Percentiles rank a stretch among this genome's conserved stretches.
Conservation (phyloP, 768 basidiomycete genomes). For the Sporobolomyces pararoseus region DNA sequence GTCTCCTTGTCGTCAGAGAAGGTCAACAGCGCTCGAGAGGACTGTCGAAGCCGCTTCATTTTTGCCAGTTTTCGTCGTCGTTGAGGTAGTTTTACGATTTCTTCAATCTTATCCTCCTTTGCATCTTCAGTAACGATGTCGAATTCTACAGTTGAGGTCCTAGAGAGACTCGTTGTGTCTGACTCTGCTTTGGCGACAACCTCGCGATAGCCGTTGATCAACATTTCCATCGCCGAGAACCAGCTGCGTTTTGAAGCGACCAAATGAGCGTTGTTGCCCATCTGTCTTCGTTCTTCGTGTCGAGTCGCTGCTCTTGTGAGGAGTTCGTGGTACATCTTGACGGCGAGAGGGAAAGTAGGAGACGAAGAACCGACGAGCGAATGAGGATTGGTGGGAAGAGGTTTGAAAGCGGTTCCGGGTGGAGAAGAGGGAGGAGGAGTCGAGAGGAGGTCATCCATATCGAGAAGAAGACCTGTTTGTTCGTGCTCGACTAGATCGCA, state of each 20-base stretch:
- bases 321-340: slow-evolving; percentile 25
- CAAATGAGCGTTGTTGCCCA: slow-evolving; percentile 12
- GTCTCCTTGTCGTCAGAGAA: background rate
- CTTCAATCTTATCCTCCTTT: too few relatives aligned
- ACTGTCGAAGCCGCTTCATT: background rate
- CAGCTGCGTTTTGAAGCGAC: slow-evolving; percentile 29
- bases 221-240: slow-evolving; percentile 39
- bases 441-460: slow-evolving; percentile 32
- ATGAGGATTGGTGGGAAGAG: slow-evolving; percentile 25
- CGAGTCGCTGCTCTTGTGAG: slow-evolving; percentile 7
- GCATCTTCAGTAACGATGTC: slow-evolving; percentile 13
- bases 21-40: background rate
- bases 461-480: slow-evolving; percentile 38
- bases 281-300: slow-evolving; percentile 19
- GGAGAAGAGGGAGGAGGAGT: background rate
- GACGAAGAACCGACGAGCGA: slow-evolving; percentile 19
- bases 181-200: slow-evolving; percentile 2
- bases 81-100: background rate
- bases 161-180: background rate
- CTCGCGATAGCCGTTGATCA: slow-evolving; percentile 39
- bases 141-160: slow-evolving; percentile 27
- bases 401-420: background rate
- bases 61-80: background rate
- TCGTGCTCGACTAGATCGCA: slow-evolving; percentile 44
- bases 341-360: slow-evolving; percentile 26